These are phyloP conservation scores for Aspergillus aculeatinus DNA, from an alignment of 2,329 filamentous ascomycete species.

Conservation along the genomic window DNA sequence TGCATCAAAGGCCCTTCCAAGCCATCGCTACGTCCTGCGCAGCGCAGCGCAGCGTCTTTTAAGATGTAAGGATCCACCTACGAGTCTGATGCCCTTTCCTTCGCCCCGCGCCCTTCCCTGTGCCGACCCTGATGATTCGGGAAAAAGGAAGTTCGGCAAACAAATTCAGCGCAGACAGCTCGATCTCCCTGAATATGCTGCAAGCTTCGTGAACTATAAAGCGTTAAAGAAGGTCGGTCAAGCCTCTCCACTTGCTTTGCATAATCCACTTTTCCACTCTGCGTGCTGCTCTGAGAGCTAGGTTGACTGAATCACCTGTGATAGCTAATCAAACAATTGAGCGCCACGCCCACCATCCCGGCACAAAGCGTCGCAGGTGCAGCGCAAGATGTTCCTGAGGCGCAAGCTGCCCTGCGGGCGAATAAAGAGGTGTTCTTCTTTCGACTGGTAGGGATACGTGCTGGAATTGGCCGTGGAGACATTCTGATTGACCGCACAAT, in stretches of 20 bases:
- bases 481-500: slow-evolving; percentile 8
- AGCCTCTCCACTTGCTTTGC: background rate
- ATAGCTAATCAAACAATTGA: slow-evolving; percentile 97
- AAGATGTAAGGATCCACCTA: slow-evolving; percentile 23
- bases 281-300: background rate
- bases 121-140: slow-evolving; percentile 11
- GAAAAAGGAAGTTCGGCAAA: slow-evolving; percentile 95
- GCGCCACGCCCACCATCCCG: slow-evolving; percentile 79
- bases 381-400: slow-evolving; percentile 58
- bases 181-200: slow-evolving; percentile 98
- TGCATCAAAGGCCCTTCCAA: slow-evolving; percentile 12
- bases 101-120: background rate
- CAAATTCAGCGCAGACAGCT: slow-evolving; percentile 99
- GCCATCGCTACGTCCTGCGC: slow-evolving; percentile 7
- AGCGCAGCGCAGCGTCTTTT: background rate
- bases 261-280: background rate
- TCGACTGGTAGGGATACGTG: slow-evolving; percentile 68
- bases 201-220: slow-evolving; percentile 99
- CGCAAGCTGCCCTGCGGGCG: slow-evolving; percentile 86
- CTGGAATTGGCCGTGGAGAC: background rate
- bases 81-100: background rate
- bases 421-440: slow-evolving; percentile 99
- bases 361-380: slow-evolving; percentile 64
- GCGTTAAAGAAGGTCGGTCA: slow-evolving; percentile 84
- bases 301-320: slow-evolving; percentile 29